phyloP scores from a whole-genome alignment of 495 filamentous ascomycete genomes.

The Arthonia radiata region DNA sequence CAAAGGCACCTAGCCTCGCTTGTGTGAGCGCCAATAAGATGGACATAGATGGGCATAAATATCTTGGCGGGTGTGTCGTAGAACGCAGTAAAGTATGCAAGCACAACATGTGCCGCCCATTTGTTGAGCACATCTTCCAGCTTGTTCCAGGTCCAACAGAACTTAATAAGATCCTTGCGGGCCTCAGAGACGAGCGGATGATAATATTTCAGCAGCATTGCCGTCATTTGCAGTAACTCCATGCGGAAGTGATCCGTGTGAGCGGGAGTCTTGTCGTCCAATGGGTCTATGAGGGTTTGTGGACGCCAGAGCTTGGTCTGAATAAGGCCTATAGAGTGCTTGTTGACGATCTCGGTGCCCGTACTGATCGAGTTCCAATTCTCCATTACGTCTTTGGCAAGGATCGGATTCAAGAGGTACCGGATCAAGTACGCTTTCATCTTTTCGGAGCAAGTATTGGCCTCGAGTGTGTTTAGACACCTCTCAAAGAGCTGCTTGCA shows the following conservation, averaged over 20 bases:
- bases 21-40: conserved; percentile 73
- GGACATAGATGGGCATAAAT: conserved; percentile 76
- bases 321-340: conserved; percentile 67
- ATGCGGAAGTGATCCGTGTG: conserved; percentile 89
- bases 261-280: conserved; percentile 62
- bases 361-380: conserved; percentile 29
- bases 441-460: no score
- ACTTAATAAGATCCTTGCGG: conserved; percentile 96
- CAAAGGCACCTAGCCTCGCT: conserved; percentile 84
- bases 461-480: conserved; percentile 51
- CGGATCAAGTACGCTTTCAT: conserved; percentile 84
- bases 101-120: conserved; percentile 88
- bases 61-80: conserved; percentile 96
- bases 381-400: conserved; percentile 85
- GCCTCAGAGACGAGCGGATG: conserved; percentile 60
- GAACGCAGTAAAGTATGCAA: conserved; percentile 90
- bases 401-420: conserved; percentile 81
- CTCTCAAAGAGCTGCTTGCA: conserved; percentile 63
- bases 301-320: conserved; percentile 88
- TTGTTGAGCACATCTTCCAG: conserved; percentile 99
- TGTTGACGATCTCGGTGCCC: conserved; percentile 58
- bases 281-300: conserved; percentile 47
- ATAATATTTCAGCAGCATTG: conserved; percentile 86
- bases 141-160: conserved; percentile 93
- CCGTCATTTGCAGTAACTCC: conserved; percentile 84